Percentiles rank a stretch among this genome's conserved stretches.
Evolutionary conservation across 805 yeast genomes (phyloP).

Genomic region (Huiozyma sinensis): DNA sequence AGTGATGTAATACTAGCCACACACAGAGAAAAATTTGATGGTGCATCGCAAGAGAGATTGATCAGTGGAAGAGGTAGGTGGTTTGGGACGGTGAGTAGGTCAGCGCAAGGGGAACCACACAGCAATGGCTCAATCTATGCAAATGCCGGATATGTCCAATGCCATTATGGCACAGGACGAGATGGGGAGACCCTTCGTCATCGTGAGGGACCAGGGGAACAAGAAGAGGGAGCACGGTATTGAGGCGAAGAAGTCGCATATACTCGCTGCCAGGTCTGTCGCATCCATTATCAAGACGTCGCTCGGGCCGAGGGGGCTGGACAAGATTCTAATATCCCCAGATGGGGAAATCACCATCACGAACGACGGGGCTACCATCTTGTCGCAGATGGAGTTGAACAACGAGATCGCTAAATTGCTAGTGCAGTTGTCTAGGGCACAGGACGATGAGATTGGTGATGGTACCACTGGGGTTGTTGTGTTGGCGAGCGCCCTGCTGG

Average conservation of each 20-base stretch:
- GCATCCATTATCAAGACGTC: conserved; percentile 87
- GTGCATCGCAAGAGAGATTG: no score
- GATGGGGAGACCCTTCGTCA: conserved; percentile 97
- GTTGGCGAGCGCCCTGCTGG: conserved; percentile 84
- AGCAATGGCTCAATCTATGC: conserved; percentile 26
- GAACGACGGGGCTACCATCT: conserved; percentile 95
- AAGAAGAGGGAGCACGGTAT: conserved; percentile 61
- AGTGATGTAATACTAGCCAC: no score
- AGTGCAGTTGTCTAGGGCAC: conserved; percentile 88
- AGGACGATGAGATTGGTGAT: conserved; percentile 97
- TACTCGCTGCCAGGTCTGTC: conserved; percentile 89
- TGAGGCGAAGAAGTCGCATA: conserved; percentile 78
- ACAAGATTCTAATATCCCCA: conserved; percentile 86
- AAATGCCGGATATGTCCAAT: conserved; percentile 85
- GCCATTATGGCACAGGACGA: conserved; percentile 99
- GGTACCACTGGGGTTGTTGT: conserved; percentile 99
- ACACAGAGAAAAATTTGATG: no score
- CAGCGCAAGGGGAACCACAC: no score
- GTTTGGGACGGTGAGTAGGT: no score
- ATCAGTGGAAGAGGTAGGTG: no score
- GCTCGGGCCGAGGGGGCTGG: conserved; percentile 96
- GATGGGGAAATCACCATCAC: conserved; percentile 98
- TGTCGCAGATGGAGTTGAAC: conserved; percentile 91
- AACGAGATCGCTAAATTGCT: conserved; percentile 91
- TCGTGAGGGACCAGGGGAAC: conserved; percentile 75